Evolutionary conservation across 1,284 basidiomycete species (phyloP), one percentile per base, ranked within the genome.

Genomic region (Singerocomus inundabilis): DNA sequence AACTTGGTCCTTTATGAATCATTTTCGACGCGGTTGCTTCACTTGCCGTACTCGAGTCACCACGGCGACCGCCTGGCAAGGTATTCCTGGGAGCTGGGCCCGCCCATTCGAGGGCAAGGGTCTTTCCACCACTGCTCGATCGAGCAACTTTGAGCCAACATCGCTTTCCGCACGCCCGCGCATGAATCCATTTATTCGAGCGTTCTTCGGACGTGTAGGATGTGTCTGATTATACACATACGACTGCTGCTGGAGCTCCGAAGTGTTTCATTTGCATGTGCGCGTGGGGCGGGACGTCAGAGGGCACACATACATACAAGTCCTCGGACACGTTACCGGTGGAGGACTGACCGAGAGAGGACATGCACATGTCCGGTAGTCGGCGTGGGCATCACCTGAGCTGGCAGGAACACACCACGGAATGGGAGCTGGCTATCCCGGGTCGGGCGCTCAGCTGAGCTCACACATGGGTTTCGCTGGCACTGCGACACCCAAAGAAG

Each of bases 261-360:
- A 30, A 30, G 47, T 57, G 57, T 62, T 59, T 60, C 58, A 63
- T 59, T 57, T 57, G 46, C 24, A 45, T 43, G 46, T 44, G 49
- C 28, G 24, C 26, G 36, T 1, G 21, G n/a, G n/a, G n/a, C n/a
- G n/a, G n/a, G n/a, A n/a, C n/a, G n/a, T n/a, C n/a, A n/a, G n/a
- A n/a, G n/a, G n/a, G n/a, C n/a, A n/a, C n/a, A n/a, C n/a, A n/a
- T n/a, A n/a, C n/a, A n/a, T 30, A 5, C 25, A 49, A 48, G 57
- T 61, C 60, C 59, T 62, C 62, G 60, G 57, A 60, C 28, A 46
- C 44, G 44, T 46, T 34, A 35, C 10, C 10, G 26, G n/a, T 9
- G 41, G 16, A 18, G 37, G 18, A 15, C 15, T 29, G 39, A 2
- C 42, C 21, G n/a, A 46, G 31, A 31, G 35, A 15, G 28, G 47